Evolutionary conservation across 2,329 filamentous ascomycete species (phyloP).

Genomic region (Fusarium camptoceras): DNA sequence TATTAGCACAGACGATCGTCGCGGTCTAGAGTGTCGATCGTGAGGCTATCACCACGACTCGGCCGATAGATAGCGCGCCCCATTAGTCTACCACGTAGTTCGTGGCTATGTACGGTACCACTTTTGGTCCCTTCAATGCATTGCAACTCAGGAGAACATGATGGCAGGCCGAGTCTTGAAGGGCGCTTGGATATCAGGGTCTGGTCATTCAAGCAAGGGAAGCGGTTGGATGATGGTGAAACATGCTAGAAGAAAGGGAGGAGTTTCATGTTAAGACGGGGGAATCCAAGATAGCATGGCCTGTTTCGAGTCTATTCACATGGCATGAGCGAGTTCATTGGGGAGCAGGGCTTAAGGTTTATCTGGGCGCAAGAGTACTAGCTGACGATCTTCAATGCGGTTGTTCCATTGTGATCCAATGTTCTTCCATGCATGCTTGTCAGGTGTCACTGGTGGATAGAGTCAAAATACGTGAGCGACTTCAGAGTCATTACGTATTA

Average conservation of each 20-base stretch:
- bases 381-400: conserved; percentile 6
- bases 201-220: background rate
- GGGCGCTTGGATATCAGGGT: background rate
- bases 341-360: background rate
- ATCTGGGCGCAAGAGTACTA: background rate
- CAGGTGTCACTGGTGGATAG: conserved; percentile 1
- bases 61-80: conserved; percentile 7
- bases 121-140: background rate
- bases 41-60: conserved; percentile 33
- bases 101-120: background rate
- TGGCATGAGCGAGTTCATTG: background rate
- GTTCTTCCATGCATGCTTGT: conserved; percentile 4
- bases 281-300: background rate
- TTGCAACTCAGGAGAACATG: background rate
- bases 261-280: conserved; percentile 10
- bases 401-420: background rate
- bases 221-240: conserved; percentile 19
- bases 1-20: conserved; percentile 8
- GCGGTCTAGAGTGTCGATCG: conserved; percentile 19
- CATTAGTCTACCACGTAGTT: background rate
- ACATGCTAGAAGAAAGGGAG: conserved; percentile 25
- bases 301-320: conserved; percentile 15
- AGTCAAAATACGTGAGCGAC: background rate
- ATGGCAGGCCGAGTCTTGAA: background rate
- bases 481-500: background rate